Conservation (phyloP, 2,329 filamentous ascomycete species). For the Torrubiella hemipterigena region DNA sequence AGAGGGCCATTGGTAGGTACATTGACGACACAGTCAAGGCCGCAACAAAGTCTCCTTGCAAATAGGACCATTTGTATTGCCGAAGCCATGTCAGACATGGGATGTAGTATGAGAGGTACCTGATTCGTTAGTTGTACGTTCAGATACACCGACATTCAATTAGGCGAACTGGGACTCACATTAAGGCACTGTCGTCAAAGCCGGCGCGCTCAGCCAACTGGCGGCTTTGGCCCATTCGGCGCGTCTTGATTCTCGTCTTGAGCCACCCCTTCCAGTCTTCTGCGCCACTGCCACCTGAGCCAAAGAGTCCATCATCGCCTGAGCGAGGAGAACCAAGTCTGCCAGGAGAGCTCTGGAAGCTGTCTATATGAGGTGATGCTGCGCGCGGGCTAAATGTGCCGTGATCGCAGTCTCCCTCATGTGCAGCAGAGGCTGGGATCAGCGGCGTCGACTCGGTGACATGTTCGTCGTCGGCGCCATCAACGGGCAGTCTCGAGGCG, state of each 20-base stretch:
- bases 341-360: slow-evolving; percentile 8
- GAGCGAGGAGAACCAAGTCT: neutral
- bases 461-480: slow-evolving; percentile 12
- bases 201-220: slow-evolving; percentile 62
- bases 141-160: neutral
- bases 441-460: slow-evolving; percentile 40
- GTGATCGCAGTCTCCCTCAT: slow-evolving; percentile 49
- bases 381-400: slow-evolving; percentile 66
- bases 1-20: slow-evolving; percentile 95
- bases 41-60: slow-evolving; percentile 77
- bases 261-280: slow-evolving; percentile 37
- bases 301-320: slow-evolving; percentile 12
- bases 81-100: slow-evolving; percentile 83
- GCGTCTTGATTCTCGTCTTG: slow-evolving; percentile 40
- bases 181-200: slow-evolving; percentile 57
- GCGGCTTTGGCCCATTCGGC: slow-evolving; percentile 62
- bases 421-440: slow-evolving; percentile 21
- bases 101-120: slow-evolving; percentile 88
- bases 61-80: slow-evolving; percentile 72
- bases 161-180: slow-evolving; percentile 40
- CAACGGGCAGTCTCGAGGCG: slow-evolving; percentile 12
- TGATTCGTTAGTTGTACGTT: slow-evolving; percentile 19
- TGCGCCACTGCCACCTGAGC: slow-evolving; percentile 23
- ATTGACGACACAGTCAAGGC: slow-evolving; percentile 96
- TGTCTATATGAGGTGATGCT: slow-evolving; percentile 29